These are phyloP conservation scores for Acacia melanoxylon DNA, from an alignment of 306 rosid genomes.

Conservation along the genomic window DNA sequence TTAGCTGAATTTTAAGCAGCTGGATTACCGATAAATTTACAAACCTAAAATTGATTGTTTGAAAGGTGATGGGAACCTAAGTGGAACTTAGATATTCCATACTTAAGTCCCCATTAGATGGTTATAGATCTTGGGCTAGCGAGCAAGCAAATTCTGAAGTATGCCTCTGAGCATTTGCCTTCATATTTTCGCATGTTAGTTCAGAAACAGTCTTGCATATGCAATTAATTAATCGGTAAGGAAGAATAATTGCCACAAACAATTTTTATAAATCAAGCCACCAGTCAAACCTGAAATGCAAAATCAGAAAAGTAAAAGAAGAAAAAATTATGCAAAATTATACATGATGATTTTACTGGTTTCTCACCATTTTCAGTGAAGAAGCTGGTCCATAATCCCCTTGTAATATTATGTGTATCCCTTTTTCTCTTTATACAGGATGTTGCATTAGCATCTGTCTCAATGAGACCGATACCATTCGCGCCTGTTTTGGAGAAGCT, in stretches of 20 bases:
- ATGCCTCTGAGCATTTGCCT: not conserved
- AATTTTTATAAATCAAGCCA: not conserved
- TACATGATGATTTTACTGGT: not conserved
- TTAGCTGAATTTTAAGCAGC: not conserved
- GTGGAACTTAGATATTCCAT: not conserved
- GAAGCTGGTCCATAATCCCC: not conserved
- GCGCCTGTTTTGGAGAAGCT: constrained; percentile 86
- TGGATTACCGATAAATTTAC: not conserved
- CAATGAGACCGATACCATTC: constrained; percentile 89
- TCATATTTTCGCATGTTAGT: not conserved
- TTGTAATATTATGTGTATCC: not conserved
- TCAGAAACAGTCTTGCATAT: not conserved
- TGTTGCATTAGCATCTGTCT: constrained; percentile 88
- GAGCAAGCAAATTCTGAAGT: not conserved
- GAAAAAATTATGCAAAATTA: not conserved
- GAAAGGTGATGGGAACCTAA: not conserved
- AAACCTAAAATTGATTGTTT: not conserved
- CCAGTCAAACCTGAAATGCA: not conserved
- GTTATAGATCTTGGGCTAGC: not conserved
- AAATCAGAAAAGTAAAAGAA: not conserved
- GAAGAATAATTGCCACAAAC: not conserved
- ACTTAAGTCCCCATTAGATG: not conserved
- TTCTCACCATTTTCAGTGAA: not conserved
- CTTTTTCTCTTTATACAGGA: constrained; percentile 55
- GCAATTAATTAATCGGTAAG: not conserved